phyloP scores from a whole-genome alignment of 1,284 basidiomycete species.

The Spongiforma sp. region DNA sequence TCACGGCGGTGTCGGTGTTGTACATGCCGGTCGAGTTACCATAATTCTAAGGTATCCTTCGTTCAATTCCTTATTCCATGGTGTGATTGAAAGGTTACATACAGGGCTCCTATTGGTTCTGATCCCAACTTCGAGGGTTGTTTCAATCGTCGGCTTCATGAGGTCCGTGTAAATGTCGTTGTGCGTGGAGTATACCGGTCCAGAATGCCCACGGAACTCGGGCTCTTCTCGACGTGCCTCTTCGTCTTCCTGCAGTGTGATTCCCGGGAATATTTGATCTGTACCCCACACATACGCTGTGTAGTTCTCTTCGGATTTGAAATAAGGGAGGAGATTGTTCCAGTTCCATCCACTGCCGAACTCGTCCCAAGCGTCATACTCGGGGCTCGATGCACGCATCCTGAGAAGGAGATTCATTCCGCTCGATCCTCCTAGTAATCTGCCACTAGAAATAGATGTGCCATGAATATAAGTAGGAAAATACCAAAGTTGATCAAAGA shows the following conservation, averaged over 20 bases:
- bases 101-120: conserved; percentile 22
- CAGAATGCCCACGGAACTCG: conserved; percentile 18
- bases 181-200: conserved; percentile 21
- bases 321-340: conserved; percentile 20
- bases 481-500: neutral
- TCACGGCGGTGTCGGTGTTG: conserved; percentile 24
- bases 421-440: conserved; percentile 27
- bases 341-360: conserved; percentile 26
- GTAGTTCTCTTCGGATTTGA: conserved; percentile 23
- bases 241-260: conserved; percentile 18
- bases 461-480: neutral
- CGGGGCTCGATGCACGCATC: conserved; percentile 24
- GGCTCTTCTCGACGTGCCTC: conserved; percentile 17
- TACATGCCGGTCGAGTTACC: conserved; percentile 30
- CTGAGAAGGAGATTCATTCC: conserved; percentile 24
- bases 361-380: conserved; percentile 25
- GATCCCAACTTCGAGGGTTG: conserved; percentile 15
- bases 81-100: neutral
- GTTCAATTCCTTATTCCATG: conserved; percentile 7
- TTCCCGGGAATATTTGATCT: conserved; percentile 26
- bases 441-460: conserved; percentile 12
- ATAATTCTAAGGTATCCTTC: conserved; percentile 11
- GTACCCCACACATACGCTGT: conserved; percentile 15
- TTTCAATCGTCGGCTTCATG: conserved; percentile 20
- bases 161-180: conserved; percentile 24